Percentiles rank a stretch among this genome's conserved stretches.
phyloP scores from a whole-genome alignment of 2,329 filamentous ascomycete species.

The Chaetothyriales sp. region DNA sequence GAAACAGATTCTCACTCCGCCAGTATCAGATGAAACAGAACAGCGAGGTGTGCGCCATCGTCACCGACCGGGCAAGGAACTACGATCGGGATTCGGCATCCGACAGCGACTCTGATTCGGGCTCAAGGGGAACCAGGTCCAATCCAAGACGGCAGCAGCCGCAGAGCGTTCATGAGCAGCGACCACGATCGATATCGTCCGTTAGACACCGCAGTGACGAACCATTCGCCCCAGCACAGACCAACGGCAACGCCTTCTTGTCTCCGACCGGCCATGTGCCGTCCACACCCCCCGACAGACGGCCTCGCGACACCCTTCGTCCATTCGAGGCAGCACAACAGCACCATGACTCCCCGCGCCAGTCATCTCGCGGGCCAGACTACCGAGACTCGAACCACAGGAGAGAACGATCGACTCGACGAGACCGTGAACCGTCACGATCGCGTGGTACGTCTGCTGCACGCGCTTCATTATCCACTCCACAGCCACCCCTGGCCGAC shows the following conservation, averaged over 20 bases:
- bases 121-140: neutral
- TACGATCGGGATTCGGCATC: conserved; percentile 12
- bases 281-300: conserved; percentile 6
- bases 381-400: conserved; percentile 8
- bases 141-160: conserved; percentile 4
- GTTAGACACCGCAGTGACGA: conserved; percentile 12
- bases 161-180: neutral
- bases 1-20: conserved; percentile 26
- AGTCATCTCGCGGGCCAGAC: neutral
- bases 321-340: neutral
- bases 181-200: conserved; percentile 11
- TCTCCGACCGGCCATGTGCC: conserved; percentile 10
- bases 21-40: conserved; percentile 33
- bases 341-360: conserved; percentile 7
- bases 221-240: conserved; percentile 4
- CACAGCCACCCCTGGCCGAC: conserved; percentile 18
- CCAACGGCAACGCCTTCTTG: conserved; percentile 5
- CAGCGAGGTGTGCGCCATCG: conserved; percentile 32
- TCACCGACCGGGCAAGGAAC: conserved; percentile 22
- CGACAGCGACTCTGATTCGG: conserved; percentile 12
- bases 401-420: neutral
- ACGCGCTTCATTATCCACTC: conserved; percentile 4
- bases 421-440: conserved; percentile 8
- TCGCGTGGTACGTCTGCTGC: conserved; percentile 6
- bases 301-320: conserved; percentile 6